Conservation (phyloP, 495 filamentous ascomycete genomes). For the Trichoderma orchidacearum region DNA sequence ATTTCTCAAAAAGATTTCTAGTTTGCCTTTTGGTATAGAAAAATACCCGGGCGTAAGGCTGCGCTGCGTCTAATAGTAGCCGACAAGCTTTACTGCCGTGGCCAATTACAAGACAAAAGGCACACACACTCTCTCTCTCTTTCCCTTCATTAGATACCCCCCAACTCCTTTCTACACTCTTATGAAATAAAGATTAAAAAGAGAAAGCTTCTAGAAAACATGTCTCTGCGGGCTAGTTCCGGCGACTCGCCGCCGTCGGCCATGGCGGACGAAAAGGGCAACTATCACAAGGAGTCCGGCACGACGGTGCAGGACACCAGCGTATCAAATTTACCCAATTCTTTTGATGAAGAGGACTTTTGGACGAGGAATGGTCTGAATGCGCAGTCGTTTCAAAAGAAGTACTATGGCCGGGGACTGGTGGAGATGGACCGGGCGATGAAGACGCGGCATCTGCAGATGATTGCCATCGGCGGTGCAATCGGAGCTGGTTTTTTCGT, state of each 20-base stretch:
- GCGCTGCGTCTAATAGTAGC: no score
- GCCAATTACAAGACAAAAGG: no score
- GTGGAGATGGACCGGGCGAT: constrained; percentile 43
- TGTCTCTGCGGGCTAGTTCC: neutral
- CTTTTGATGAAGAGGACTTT: constrained; percentile 19
- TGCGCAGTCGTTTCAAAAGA: constrained; percentile 27
- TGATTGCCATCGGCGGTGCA: constrained; percentile 64
- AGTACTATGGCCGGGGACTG: constrained; percentile 19
- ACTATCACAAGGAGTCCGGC: neutral
- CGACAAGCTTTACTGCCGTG: no score
- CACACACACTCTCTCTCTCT: neutral
- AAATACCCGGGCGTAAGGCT: no score
- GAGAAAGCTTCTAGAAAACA: neutral
- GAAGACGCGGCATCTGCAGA: constrained; percentile 54
- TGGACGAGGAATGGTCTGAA: constrained; percentile 38
- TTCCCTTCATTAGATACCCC: neutral
- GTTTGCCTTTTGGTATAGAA: no score
- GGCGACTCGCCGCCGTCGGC: neutral
- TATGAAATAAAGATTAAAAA: neutral
- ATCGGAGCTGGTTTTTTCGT: constrained; percentile 55
- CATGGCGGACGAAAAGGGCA: neutral
- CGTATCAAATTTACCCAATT: neutral
- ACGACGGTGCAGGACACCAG: neutral
- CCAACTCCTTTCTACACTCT: no score
- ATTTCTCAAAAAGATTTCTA: no score